Percentiles rank a stretch among this genome's conserved stretches.
Evolutionary conservation across 306 rosid species (phyloP).

Genomic region (Quercus engelmannii): DNA sequence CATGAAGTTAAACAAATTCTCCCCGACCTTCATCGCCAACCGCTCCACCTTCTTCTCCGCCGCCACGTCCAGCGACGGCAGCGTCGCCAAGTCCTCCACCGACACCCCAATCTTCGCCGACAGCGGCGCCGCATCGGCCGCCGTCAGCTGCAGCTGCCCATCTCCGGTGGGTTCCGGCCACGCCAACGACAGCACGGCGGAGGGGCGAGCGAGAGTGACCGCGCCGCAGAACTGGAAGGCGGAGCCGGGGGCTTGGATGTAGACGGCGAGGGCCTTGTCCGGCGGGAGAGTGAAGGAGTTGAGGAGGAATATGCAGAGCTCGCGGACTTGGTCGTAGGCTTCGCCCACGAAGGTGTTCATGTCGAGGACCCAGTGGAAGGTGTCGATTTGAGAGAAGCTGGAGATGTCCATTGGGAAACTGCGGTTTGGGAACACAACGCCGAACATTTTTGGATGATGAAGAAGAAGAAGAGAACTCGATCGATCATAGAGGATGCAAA

Average conservation of each 20-base stretch:
- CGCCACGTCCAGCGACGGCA: conserved; percentile 72
- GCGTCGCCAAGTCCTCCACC: conserved; percentile 77
- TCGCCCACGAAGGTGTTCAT: conserved; percentile 89
- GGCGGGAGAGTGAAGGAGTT: conserved; percentile 82
- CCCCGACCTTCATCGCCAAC: conserved; percentile 80
- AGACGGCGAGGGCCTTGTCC: conserved; percentile 82
- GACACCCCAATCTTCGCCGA: conserved; percentile 94
- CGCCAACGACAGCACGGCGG: conserved; percentile 60
- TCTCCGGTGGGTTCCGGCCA: conserved; percentile 72
- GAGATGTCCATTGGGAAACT: conserved; percentile 93
- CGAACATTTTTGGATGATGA: conserved; percentile 49
- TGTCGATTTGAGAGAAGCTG: conserved; percentile 85
- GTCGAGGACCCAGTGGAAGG: conserved; percentile 90
- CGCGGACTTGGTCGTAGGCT: conserved; percentile 70
- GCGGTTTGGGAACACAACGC: conserved; percentile 89
- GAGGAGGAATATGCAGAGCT: conserved; percentile 80
- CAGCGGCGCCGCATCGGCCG: conserved; percentile 53
- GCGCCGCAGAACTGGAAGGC: conserved; percentile 80
- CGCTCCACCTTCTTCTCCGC: conserved; percentile 70
- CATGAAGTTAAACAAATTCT: conserved; percentile 88
- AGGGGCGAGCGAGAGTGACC: conserved; percentile 67
- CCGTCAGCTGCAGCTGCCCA: conserved; percentile 55
- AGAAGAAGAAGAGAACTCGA: no score
- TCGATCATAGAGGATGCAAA: no score
- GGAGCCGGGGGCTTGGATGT: conserved; percentile 87